A percentile compares a stretch with the other conserved stretches of the same genome.
These are phyloP conservation scores for Pseudogymnoascus sp. DNA, from an alignment of 2,329 filamentous ascomycete species.

Conservation along the genomic window DNA sequence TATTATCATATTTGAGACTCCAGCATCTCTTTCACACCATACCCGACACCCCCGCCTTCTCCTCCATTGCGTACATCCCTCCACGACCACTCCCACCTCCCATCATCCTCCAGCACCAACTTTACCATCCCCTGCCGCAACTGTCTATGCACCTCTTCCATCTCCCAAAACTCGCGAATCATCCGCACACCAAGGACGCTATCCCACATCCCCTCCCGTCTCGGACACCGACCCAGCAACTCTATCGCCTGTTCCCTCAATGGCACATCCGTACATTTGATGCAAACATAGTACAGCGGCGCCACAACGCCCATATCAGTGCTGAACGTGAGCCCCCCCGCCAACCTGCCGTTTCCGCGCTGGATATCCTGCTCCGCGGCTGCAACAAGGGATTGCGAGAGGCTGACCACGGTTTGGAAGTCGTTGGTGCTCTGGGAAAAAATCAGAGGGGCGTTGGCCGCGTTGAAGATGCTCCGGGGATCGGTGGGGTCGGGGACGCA, in stretches of 20 bases:
- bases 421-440: constrained; percentile 13
- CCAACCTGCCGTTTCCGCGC: constrained; percentile 15
- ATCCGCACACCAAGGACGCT: constrained; percentile 17
- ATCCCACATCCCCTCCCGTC: constrained; percentile 30
- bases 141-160: constrained; percentile 18
- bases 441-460: not conserved
- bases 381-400: constrained; percentile 23
- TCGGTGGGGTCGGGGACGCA: not conserved
- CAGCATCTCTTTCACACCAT: not conserved
- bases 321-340: constrained; percentile 21
- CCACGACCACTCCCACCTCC: constrained; percentile 23
- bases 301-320: constrained; percentile 26
- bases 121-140: constrained; percentile 16
- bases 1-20: not conserved
- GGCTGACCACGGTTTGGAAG: constrained; percentile 20
- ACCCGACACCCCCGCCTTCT: not conserved
- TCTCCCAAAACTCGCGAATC: constrained; percentile 21
- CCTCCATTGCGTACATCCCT: not conserved
- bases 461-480: not conserved
- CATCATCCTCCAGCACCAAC: constrained; percentile 20
- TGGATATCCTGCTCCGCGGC: constrained; percentile 22
- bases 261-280: constrained; percentile 17
- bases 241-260: constrained; percentile 21
- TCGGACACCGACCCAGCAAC: constrained; percentile 20
- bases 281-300: constrained; percentile 24